Percentiles rank a stretch among this genome's conserved stretches.
Evolutionary conservation across 208 protist species (phyloP).

Genomic region (Leptomonas pyrrhocoris): DNA sequence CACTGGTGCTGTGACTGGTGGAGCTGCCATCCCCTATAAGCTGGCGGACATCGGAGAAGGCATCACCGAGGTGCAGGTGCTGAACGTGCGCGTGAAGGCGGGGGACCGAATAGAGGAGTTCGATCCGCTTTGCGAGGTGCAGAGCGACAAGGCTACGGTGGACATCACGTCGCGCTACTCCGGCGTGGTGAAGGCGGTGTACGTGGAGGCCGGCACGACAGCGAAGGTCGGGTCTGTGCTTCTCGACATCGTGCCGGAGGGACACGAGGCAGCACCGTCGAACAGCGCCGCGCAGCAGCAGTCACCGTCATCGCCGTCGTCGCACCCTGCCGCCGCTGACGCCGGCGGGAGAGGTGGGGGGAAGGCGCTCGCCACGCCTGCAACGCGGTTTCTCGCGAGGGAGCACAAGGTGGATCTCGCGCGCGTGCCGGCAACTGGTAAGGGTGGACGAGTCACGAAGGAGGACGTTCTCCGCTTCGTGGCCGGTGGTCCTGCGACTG

Average conservation of each 20-base stretch:
- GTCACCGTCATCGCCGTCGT: not conserved
- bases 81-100: slow-evolving; percentile 90
- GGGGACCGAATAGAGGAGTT: slow-evolving; percentile 94
- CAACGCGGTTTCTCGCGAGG: slow-evolving; percentile 86
- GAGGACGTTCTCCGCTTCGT: slow-evolving; percentile 78
- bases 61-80: slow-evolving; percentile 94
- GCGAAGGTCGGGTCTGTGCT: slow-evolving; percentile 87
- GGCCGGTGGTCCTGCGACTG: not conserved
- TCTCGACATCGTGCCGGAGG: slow-evolving; percentile 76
- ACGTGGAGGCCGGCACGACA: slow-evolving; percentile 82
- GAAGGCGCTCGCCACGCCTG: slow-evolving; percentile 90
- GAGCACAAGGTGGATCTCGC: slow-evolving; percentile 84
- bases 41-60: slow-evolving; percentile 97
- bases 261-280: not conserved
- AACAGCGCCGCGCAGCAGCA: not conserved
- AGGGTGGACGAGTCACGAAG: slow-evolving; percentile 91
- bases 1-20: not conserved
- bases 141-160: slow-evolving; percentile 95
- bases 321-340: not conserved
- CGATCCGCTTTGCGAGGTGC: slow-evolving; percentile 94
- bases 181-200: slow-evolving; percentile 86
- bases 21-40: slow-evolving; percentile 61
- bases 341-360: not conserved
- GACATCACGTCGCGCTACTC: slow-evolving; percentile 93
- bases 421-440: slow-evolving; percentile 64